These are phyloP conservation scores for Aureobasidium sp. DNA, from an alignment of 2,329 filamentous ascomycete genomes.

Conservation along the genomic window DNA sequence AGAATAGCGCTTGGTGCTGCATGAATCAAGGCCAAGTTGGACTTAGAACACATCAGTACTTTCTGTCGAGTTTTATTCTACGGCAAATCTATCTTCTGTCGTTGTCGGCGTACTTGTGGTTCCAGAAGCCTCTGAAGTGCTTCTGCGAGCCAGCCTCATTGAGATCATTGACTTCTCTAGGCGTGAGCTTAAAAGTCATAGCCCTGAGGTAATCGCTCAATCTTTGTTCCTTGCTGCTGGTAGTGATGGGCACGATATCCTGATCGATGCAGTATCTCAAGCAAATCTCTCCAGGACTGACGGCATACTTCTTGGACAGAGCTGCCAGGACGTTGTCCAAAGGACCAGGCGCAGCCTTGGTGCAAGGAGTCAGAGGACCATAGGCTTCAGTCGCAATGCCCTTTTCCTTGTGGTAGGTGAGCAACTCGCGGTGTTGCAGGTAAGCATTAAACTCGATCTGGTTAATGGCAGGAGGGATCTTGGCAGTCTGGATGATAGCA, in stretches of 20 bases:
- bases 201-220: conserved; percentile 51
- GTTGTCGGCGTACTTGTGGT: conserved; percentile 39
- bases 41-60: background rate
- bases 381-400: conserved; percentile 43
- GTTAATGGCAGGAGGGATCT: conserved; percentile 54
- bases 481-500: conserved; percentile 46
- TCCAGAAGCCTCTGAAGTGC: conserved; percentile 48
- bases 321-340: conserved; percentile 45
- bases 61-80: background rate
- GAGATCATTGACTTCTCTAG: conserved; percentile 50
- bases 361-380: conserved; percentile 43
- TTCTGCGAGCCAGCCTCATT: conserved; percentile 42
- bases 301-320: conserved; percentile 55
- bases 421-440: conserved; percentile 53
- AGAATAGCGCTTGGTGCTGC: background rate
- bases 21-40: background rate
- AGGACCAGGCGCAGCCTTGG: conserved; percentile 49
- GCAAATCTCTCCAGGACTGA: conserved; percentile 49
- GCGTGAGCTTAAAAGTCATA: conserved; percentile 52
- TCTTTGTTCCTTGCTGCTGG: conserved; percentile 53
- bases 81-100: conserved; percentile 29
- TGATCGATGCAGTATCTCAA: conserved; percentile 57
- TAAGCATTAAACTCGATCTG: conserved; percentile 66
- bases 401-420: conserved; percentile 46
- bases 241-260: conserved; percentile 53